These are phyloP conservation scores for Antrodiella citrinella DNA, from an alignment of 768 basidiomycete genomes.

Conservation along the genomic window DNA sequence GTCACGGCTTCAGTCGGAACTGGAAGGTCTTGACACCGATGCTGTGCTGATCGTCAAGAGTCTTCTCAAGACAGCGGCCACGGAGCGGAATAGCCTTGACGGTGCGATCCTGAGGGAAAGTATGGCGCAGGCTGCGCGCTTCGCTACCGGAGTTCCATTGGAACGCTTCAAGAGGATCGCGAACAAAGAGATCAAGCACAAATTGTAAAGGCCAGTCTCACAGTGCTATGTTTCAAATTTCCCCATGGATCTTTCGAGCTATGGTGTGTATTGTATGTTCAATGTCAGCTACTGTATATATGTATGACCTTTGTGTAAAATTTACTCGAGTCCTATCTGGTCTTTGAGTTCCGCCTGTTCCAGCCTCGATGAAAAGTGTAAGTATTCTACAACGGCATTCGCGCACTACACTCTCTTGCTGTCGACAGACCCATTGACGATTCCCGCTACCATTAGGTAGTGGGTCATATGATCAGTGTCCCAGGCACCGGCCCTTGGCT, in stretches of 20 bases:
- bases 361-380: background rate
- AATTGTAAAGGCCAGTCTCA: conserved; percentile 35
- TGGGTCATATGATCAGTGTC: no score
- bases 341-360: no score
- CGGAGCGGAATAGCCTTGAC: conserved; percentile 58
- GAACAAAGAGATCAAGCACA: conserved; percentile 58
- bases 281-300: no score
- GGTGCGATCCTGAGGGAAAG: conserved; percentile 61
- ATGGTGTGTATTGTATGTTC: no score
- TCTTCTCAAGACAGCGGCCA: conserved; percentile 45
- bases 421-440: no score
- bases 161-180: conserved; percentile 49
- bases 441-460: no score
- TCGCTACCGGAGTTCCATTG: conserved; percentile 51
- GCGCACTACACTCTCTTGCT: no score
- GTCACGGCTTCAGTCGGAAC: conserved; percentile 39
- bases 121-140: conserved; percentile 60
- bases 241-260: no score
- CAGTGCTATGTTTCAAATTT: no score
- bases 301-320: no score
- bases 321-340: no score
- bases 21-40: conserved; percentile 48
- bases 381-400: background rate
- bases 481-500: no score
- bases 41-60: conserved; percentile 46